A percentile compares a stretch with the other conserved stretches of the same genome.
phyloP scores from a whole-genome alignment of 352 stramenopile genomes.

The Peronospora belbahrii region DNA sequence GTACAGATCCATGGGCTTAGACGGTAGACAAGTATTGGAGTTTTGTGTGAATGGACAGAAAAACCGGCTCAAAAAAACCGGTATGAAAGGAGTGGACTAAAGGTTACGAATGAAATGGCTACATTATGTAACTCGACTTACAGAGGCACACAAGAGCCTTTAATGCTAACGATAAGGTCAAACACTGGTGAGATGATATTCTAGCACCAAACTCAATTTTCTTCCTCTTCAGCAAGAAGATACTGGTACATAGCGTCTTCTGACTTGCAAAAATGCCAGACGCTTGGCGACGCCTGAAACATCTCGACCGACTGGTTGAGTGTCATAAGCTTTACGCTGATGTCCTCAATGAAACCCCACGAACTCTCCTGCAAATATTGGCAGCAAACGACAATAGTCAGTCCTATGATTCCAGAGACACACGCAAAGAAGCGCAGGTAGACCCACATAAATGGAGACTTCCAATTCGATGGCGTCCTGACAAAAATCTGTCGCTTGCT shows the following conservation, averaged over 20 bases:
- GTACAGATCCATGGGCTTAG: slow-evolving; percentile 67
- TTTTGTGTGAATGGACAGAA: slow-evolving; percentile 1
- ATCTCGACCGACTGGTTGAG: slow-evolving; percentile 58
- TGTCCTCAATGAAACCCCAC: slow-evolving; percentile 72
- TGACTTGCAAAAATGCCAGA: slow-evolving; percentile 83
- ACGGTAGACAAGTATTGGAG: neutral
- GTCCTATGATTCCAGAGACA: neutral
- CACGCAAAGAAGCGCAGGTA: neutral
- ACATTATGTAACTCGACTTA: slow-evolving; percentile 1
- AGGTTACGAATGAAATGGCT: slow-evolving; percentile 15
- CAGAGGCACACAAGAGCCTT: too few relatives aligned
- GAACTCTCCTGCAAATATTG: slow-evolving; percentile 50
- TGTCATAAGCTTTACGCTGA: slow-evolving; percentile 59
- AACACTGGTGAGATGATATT: neutral
- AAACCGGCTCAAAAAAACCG: neutral
- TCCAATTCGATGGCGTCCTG: slow-evolving; percentile 78
- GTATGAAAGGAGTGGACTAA: neutral
- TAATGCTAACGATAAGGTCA: too few relatives aligned
- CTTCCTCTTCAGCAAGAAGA: slow-evolving; percentile 63
- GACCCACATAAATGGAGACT: slow-evolving; percentile 54
- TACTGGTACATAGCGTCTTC: slow-evolving; percentile 76
- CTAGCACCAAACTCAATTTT: slow-evolving; percentile 34
- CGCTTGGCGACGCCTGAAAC: slow-evolving; percentile 56
- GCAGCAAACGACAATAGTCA: slow-evolving; percentile 7
- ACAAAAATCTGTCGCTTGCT: slow-evolving; percentile 72